A percentile compares a stretch with the other conserved stretches of the same genome.
Conservation (phyloP, 441 rosid species). For the Lepidium campestre region DNA sequence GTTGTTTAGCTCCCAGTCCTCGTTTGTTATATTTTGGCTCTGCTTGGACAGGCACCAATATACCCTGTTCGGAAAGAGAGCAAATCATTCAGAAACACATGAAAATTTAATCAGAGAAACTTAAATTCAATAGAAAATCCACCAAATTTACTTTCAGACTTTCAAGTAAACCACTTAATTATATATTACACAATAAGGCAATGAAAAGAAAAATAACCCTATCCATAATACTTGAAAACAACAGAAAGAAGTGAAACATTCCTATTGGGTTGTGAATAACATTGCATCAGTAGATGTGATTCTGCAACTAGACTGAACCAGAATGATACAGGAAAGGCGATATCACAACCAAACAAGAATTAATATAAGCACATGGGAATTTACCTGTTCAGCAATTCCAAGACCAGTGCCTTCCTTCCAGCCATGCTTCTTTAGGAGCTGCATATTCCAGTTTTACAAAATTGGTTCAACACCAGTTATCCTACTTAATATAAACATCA, state of each 20-base stretch:
- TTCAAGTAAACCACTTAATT: background rate
- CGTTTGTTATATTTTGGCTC: conserved; percentile 60
- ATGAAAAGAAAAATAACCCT: background rate
- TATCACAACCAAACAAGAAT: background rate
- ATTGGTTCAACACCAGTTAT: background rate
- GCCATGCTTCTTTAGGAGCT: conserved; percentile 87
- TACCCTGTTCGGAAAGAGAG: conserved; percentile 44
- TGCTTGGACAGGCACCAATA: conserved; percentile 65
- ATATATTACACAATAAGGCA: background rate
- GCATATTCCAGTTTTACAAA: conserved; percentile 6
- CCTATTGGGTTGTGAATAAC: background rate
- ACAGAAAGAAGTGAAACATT: background rate
- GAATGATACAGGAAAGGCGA: background rate
- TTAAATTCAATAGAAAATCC: background rate
- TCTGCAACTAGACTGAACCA: background rate
- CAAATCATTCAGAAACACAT: background rate
- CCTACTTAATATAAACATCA: background rate
- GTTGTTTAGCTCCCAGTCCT: conserved; percentile 63
- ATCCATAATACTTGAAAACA: background rate
- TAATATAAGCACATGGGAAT: background rate
- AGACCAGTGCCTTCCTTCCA: conserved; percentile 95
- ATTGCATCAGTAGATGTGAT: background rate
- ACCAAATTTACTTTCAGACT: background rate
- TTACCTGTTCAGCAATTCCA: conserved; percentile 66
- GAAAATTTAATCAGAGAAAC: background rate